Base-by-base conservation (phyloP, 495 filamentous ascomycete genomes). In the Talaromyces trachyspermus region DNA sequence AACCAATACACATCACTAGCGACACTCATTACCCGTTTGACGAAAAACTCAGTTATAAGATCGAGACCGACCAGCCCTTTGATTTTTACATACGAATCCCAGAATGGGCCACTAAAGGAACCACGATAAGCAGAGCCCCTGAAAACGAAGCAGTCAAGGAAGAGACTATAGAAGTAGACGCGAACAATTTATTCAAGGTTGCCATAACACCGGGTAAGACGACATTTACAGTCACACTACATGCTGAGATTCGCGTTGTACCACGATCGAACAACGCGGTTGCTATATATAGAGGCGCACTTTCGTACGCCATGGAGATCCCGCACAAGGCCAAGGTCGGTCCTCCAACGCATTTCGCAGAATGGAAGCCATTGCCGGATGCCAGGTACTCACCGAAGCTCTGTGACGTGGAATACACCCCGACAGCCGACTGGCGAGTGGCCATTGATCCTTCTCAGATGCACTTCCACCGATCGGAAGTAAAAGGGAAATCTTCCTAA, bases 11-110 rank as follows among this genome's bases (percentile, higher is more conserved):
- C 25, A 41, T 56, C 6, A 33, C 37, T 10, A 72, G 68, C 52
- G 54, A 68, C 15, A 81, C 77, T 0, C 58, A 59, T 6, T 83
- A 82, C 51, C 79, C 78, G 3, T 82, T 81, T 52, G 56, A 57
- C 5, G 55, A 73, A 27, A 56, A 43, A 2, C 54, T 83, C 4
- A 46, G 40, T 1, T 82, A 82, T 57, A 66, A 58, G 27, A 64
- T 80, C 46, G 54, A 55, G 26, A 58, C 71, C 9, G 53, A 55
- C 19, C 46, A 46, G 1, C 30, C 58, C 14, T 70, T 79, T 44
- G 52, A 68, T 43, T 67, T 80, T 50, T 72, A 68, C 48, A 44
- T 79, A 23, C 73, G 76, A 1, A 57, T 78, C 22, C 76, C 76
- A 0, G 39, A 43, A 11, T 79, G 75, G 76, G 60, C 66, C n/a